Evolutionary conservation across 805 yeast genomes (phyloP).

Genomic region (Pichia scutulata): DNA sequence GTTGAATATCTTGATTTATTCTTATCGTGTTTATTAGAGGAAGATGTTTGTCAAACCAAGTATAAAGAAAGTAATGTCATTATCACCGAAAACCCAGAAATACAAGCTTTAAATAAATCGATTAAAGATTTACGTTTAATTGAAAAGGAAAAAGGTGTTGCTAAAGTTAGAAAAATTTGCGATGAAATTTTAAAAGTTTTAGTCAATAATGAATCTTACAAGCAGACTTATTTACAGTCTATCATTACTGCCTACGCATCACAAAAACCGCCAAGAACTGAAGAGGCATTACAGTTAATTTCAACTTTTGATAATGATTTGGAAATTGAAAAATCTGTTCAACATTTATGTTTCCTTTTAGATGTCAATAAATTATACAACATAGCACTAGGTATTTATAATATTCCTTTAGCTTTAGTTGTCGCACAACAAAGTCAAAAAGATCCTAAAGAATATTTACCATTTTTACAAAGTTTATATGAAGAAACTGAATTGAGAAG

Average conservation of each 20-base stretch:
- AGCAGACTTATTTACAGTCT: conserved; percentile 58
- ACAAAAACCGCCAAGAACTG: conserved; percentile 78
- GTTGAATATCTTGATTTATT: conserved; percentile 80
- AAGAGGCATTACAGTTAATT: conserved; percentile 63
- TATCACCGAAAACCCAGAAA: not conserved
- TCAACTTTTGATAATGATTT: conserved; percentile 40
- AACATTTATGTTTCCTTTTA: conserved; percentile 82
- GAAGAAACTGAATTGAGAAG: conserved; percentile 59
- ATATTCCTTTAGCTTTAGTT: conserved; percentile 68
- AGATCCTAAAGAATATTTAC: conserved; percentile 95
- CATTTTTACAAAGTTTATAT: conserved; percentile 77
- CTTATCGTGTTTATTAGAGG: conserved; percentile 77
- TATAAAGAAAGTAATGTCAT: conserved; percentile 61
- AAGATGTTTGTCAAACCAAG: conserved; percentile 74
- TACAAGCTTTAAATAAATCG: conserved; percentile 1
- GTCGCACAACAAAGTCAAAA: conserved; percentile 96
- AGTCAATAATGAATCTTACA: conserved; percentile 38
- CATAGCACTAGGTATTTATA: conserved; percentile 73
- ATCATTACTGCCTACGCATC: conserved; percentile 89
- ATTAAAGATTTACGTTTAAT: conserved; percentile 1
- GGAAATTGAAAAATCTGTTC: conserved; percentile 53
- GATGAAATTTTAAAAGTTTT: conserved; percentile 57
- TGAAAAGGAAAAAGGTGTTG: conserved; percentile 16
- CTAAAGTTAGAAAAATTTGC: conserved; percentile 71
- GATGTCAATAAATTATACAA: conserved; percentile 81